phyloP scores from a whole-genome alignment of 768 basidiomycete genomes.

The Pisolithus tinctorius region DNA sequence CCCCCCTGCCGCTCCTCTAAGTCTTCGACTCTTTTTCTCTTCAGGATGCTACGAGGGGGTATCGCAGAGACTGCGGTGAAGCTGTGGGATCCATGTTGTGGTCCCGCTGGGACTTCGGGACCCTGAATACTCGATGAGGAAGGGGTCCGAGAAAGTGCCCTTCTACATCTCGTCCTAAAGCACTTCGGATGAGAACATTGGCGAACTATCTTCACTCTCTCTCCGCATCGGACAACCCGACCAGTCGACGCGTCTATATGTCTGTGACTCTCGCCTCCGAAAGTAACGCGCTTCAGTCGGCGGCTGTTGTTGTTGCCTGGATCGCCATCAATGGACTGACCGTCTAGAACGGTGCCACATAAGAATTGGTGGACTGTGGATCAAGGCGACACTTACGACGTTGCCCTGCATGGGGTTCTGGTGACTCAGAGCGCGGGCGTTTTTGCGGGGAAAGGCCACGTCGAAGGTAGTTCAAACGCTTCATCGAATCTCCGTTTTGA shows the following conservation, averaged over 20 bases:
- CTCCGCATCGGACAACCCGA: neutral
- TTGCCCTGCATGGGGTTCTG: neutral
- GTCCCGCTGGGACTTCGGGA: slow-evolving; percentile 6
- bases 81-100: slow-evolving; percentile 16
- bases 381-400: neutral
- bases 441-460: neutral
- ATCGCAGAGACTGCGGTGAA: slow-evolving; percentile 11
- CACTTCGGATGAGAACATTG: neutral
- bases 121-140: neutral
- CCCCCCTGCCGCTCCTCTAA: neutral
- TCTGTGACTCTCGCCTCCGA: slow-evolving; percentile 1
- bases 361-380: neutral
- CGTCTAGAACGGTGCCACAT: neutral
- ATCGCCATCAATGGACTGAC: neutral
- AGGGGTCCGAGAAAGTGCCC: slow-evolving; percentile 10
- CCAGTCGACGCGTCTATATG: neutral
- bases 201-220: neutral
- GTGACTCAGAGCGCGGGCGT: neutral
- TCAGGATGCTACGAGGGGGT: slow-evolving; percentile 23
- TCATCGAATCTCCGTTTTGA: neutral
- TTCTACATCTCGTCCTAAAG: neutral
- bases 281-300: neutral
- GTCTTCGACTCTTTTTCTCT: slow-evolving; percentile 21
- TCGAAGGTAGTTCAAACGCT: neutral
- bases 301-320: neutral